Percentiles rank a stretch among this genome's conserved stretches.
phyloP scores from a whole-genome alignment of 495 filamentous ascomycete species.

The Cryomyces minteri region DNA sequence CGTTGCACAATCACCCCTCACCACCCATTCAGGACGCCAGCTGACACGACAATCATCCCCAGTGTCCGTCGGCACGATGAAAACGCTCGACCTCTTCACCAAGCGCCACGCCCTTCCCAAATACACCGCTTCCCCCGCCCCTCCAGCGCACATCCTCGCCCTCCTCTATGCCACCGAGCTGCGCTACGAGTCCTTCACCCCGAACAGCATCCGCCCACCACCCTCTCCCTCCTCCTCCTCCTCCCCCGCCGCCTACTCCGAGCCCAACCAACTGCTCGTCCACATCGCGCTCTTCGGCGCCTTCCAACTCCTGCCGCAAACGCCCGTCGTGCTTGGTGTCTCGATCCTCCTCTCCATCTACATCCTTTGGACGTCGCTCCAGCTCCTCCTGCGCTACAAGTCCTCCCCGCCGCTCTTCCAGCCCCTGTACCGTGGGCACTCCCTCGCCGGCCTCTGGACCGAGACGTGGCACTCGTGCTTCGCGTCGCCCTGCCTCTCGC shows the following conservation, averaged over 20 bases:
- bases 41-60: background rate
- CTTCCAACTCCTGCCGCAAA: conserved; percentile 18
- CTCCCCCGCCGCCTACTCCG: conserved; percentile 6
- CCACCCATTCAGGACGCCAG: background rate
- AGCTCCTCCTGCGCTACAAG: conserved; percentile 18
- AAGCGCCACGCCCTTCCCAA: conserved; percentile 10
- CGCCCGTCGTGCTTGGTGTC: too few species aligned
- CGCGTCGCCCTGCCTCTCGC: conserved; percentile 16
- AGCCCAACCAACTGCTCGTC: conserved; percentile 12
- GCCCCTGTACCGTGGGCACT: too few species aligned
- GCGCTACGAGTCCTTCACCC: conserved; percentile 22
- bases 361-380: conserved; percentile 20
- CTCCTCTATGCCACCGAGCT: conserved; percentile 18
- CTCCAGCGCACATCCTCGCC: conserved; percentile 12
- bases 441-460: too few species aligned
- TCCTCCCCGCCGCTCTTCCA: too few species aligned
- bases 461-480: conserved; percentile 25
- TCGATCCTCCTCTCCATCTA: too few species aligned
- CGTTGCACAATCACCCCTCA: too few species aligned
- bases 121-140: conserved; percentile 11
- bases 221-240: too few species aligned
- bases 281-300: conserved; percentile 14
- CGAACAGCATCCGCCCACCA: conserved; percentile 20
- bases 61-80: conserved; percentile 22
- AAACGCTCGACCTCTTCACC: conserved; percentile 19